Evolutionary conservation across 2,329 filamentous ascomycete species (phyloP).

Genomic region (Fusarium sp.): DNA sequence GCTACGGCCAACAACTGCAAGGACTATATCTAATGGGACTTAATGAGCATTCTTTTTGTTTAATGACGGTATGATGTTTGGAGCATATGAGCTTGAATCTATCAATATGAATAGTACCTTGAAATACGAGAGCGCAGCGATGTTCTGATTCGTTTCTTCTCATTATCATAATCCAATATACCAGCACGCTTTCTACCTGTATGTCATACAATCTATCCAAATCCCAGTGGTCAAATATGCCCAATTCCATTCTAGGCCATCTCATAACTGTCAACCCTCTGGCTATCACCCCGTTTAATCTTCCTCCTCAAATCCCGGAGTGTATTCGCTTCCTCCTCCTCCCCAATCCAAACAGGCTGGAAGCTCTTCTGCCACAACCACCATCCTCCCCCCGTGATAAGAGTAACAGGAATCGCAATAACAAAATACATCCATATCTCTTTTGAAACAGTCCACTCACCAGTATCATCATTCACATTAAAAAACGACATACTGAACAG

Average conservation of each 20-base stretch:
- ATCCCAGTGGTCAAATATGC: background rate
- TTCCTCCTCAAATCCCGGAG: background rate
- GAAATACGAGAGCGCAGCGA: background rate
- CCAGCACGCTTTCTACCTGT: background rate
- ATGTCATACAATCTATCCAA: background rate
- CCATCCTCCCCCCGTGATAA: constrained; percentile 40
- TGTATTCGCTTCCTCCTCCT: constrained; percentile 6
- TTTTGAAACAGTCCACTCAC: constrained; percentile 45
- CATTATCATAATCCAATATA: background rate
- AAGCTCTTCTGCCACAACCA: constrained; percentile 15
- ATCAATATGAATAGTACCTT: background rate
- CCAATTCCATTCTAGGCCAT: background rate
- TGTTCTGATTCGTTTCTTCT: background rate
- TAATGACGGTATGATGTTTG: background rate
- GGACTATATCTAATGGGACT: background rate
- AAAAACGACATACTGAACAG: constrained; percentile 62
- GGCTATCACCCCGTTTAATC: background rate
- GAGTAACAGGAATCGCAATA: constrained; percentile 47
- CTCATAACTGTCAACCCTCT: background rate
- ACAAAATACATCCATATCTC: constrained; percentile 54
- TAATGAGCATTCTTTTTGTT: fast-evolving
- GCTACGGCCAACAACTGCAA: background rate
- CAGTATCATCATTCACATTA: constrained; percentile 40
- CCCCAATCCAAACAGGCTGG: constrained; percentile 10
- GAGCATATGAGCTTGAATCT: background rate